Evolutionary conservation across 768 basidiomycete genomes (phyloP), one percentile per base, ranked within the genome.

Genomic region (Kwoniella heveanensis): DNA sequence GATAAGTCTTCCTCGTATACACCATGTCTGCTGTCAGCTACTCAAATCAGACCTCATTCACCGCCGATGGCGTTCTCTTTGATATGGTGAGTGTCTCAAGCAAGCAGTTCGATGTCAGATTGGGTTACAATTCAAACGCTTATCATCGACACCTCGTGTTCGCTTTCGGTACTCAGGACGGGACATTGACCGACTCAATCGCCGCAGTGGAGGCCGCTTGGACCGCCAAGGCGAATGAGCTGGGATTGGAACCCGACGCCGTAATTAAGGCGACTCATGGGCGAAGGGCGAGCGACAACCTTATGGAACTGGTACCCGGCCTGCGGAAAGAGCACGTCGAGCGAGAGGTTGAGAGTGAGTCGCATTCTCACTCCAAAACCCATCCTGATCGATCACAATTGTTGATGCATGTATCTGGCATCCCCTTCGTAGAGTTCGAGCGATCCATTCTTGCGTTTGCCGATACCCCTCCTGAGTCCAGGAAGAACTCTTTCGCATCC

Each of bases 201-300:
- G 80, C 85, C 21, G 86, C 87, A 2, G 88, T 89, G 64, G 88
- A 89, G 76, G 87, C 87, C 2, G 88, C 88, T 2, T 90, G 88
- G 88, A 85, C 85, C 29, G 85, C 85, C 71, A 88, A 90, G 48
- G 88, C 88, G 1, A 80, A 81, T 54, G 88, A 89, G 74, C 84
- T 90, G 54, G 87, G 87, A 57, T 84, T 85, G 78, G 87, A 88
- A 77, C 86, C 87, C 7, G 82, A 83, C 60, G 83, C 85, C 60
- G 87, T 88, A 66, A 88, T 89, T 72, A 86, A 85, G 10, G 86
- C 87, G 39, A 89, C 88, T n/a, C 88, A 90, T 77, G 88, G 88
- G 72, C 87, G 88, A 73, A 86, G 88, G 64, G 89, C 88, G 12
- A 83, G 88, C 72, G 88, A 90, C 81, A 90, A 90, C 80, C 85